Evolutionary conservation across 1,139 yeast genomes (phyloP).

Genomic region (Blastobotrys aristatus): DNA sequence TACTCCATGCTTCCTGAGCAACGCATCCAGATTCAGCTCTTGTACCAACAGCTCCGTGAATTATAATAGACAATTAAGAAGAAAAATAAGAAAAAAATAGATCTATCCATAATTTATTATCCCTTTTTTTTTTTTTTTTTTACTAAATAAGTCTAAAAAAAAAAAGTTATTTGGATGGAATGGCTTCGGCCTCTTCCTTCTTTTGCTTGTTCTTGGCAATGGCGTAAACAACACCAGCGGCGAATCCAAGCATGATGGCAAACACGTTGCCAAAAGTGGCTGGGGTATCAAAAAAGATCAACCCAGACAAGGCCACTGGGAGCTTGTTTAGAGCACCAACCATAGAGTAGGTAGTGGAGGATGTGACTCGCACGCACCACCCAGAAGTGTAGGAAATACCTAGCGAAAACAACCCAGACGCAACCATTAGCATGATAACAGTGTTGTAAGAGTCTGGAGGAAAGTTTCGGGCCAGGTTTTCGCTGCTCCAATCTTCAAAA

Average conservation of each 20-base stretch:
- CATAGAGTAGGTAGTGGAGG: conserved; percentile 97
- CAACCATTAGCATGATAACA: conserved; percentile 73
- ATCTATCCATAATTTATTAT: no score
- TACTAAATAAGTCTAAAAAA: not conserved
- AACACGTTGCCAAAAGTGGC: conserved; percentile 87
- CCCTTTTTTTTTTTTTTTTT: not conserved
- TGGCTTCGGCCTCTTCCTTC: conserved; percentile 37
- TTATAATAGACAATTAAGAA: not conserved
- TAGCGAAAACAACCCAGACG: conserved; percentile 90
- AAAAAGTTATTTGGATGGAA: not conserved
- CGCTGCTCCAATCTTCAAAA: conserved; percentile 90
- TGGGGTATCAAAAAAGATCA: conserved; percentile 90
- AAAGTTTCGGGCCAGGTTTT: conserved; percentile 70
- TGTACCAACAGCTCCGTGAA: conserved; percentile 20
- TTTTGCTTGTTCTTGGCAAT: conserved; percentile 81
- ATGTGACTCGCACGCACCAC: conserved; percentile 99
- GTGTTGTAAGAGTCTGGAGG: conserved; percentile 64
- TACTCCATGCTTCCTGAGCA: conserved; percentile 47
- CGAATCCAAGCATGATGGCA: conserved; percentile 87
- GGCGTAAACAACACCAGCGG: conserved; percentile 92
- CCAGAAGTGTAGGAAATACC: conserved; percentile 98
- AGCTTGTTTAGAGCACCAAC: conserved; percentile 98
- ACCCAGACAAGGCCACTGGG: conserved; percentile 93
- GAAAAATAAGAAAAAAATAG: not conserved
- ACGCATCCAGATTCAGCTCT: conserved; percentile 26